Base-by-base conservation (phyloP, 768 basidiomycete species). In the Cystofilobasidium macerans region DNA sequence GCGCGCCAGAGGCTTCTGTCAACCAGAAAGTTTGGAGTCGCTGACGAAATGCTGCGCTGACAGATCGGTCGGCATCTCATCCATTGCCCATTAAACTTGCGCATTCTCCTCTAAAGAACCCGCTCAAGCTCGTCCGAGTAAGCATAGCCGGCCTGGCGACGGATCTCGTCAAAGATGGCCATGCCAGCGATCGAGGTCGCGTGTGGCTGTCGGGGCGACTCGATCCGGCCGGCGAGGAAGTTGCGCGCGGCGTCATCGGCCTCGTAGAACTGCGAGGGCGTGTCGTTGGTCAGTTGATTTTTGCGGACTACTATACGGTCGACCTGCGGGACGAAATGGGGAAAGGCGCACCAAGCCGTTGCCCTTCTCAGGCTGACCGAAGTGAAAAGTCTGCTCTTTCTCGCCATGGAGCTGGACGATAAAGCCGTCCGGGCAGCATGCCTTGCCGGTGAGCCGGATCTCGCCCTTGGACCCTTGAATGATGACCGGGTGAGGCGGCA, bases 151-250 rank as follows among this genome's bases (percentile, higher is more conserved):
- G 40, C 40, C 43, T 68, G 53, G 13, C 18, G 32, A 5, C 62
- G 24, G 32, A 68, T 68, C 56, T 48, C 61, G 38, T 68, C 61
- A 33, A 68, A 57, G 26, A 68, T 68, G 7, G n/a, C 26, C 61
- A 68, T 63, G 35, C 53, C 61, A 32, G 22, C 33, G 45, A 68
- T 36, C 16, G 61, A 62, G 3, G 53, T 36, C 8, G 12, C 54
- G 35, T 54, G 47, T n/a, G 32, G 57, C 57, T 57, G 62, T 20
- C 67, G 30, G 33, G 54, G 38, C 22, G 54, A 63, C 26, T 68
- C 54, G n/a, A 47, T 57, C 48, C 38, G 38, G 61, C 67, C 67
- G 11, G 42, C 61, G 13, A 57, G 26, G 45, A 62, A 38, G 36
- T 57, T 58, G 16, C 67, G 48, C 22, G 61, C 61, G 33, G 62